Evolutionary conservation across 2,329 filamentous ascomycete genomes (phyloP).

Genomic region (Trichoderma brevicompactum): DNA sequence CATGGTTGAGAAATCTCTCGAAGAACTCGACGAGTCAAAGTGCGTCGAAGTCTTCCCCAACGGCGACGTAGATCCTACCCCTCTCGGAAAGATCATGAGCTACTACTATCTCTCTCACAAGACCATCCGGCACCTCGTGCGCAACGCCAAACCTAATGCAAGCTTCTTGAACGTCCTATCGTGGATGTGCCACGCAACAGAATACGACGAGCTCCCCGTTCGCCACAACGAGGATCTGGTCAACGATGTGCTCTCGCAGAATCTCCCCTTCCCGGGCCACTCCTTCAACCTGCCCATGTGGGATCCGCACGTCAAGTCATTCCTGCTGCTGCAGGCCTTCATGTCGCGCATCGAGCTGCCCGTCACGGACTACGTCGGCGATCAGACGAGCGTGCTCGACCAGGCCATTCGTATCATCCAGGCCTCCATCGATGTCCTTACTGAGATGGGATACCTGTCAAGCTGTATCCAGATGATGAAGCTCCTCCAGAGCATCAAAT

Average conservation of each 20-base stretch:
- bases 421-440: constrained; percentile 89
- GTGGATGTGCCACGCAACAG: constrained; percentile 92
- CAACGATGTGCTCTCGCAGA: constrained; percentile 85
- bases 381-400: constrained; percentile 86
- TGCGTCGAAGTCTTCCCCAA: constrained; percentile 84
- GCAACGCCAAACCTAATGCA: constrained; percentile 74
- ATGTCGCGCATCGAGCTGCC: constrained; percentile 92
- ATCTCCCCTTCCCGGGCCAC: constrained; percentile 67
- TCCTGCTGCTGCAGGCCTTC: constrained; percentile 90
- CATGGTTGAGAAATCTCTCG: constrained; percentile 84
- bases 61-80: constrained; percentile 86
- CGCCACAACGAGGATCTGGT: constrained; percentile 98
- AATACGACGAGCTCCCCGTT: constrained; percentile 97
- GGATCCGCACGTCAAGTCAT: constrained; percentile 98
- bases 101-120: constrained; percentile 98
- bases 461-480: constrained; percentile 81
- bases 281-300: constrained; percentile 83
- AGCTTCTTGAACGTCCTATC: constrained; percentile 81
- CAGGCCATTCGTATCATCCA: constrained; percentile 97
- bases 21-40: constrained; percentile 79
- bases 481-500: constrained; percentile 90
- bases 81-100: constrained; percentile 97
- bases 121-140: constrained; percentile 84
- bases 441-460: constrained; percentile 81
- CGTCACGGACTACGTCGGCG: constrained; percentile 95